Conservation (phyloP, 257 asterid genomes). For the Penstemon newberryi region DNA sequence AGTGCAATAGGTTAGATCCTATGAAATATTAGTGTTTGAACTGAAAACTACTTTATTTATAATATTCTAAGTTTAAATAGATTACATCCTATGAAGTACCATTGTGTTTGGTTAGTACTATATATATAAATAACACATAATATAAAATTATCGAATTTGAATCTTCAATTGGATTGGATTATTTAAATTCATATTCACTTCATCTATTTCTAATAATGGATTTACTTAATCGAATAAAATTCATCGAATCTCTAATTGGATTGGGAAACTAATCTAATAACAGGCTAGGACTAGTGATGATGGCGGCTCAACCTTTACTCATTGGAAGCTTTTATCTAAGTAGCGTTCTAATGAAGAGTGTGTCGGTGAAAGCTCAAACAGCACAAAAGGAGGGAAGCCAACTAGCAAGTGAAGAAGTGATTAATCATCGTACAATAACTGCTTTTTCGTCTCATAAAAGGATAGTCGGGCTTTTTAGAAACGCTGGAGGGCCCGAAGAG, state of each 20-base stretch:
- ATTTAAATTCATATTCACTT: slow-evolving; percentile 5
- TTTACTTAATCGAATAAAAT: no score
- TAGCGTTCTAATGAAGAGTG: slow-evolving; percentile 53
- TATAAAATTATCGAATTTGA: no score
- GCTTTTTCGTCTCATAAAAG: slow-evolving; percentile 67
- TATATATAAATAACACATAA: no score
- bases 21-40: no score
- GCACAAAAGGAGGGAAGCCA: slow-evolving; percentile 72
- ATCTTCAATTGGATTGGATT: slow-evolving; percentile 56
- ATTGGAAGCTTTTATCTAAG: slow-evolving; percentile 66
- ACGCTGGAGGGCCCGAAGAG: slow-evolving; percentile 52
- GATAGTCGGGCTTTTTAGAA: slow-evolving; percentile 45
- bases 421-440: slow-evolving; percentile 63
- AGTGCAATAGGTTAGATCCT: no score
- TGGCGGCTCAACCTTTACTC: slow-evolving; percentile 65
- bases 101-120: no score
- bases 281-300: slow-evolving; percentile 59
- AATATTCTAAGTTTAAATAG: no score
- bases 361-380: slow-evolving; percentile 52
- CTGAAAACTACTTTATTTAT: no score
- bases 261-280: slow-evolving; percentile 58
- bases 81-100: no score
- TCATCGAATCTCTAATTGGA: background rate
- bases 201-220: no score
- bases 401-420: slow-evolving; percentile 65